Conservation (phyloP, 2,329 filamentous ascomycete genomes). For the Arachnomyces sp. region DNA sequence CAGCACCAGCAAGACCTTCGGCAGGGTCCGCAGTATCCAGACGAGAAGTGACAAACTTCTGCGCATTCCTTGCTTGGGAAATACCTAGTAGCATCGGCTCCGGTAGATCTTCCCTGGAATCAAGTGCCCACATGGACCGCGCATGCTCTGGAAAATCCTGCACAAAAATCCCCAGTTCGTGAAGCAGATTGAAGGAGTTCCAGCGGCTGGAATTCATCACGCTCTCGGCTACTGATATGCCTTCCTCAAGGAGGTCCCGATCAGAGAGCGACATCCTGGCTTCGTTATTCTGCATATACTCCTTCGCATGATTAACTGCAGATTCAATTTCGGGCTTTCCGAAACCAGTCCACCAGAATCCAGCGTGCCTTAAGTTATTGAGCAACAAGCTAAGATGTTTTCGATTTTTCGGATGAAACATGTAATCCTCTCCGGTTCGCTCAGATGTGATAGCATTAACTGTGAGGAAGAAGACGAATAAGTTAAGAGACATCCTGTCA, state of each 20-base stretch:
- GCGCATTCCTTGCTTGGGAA: constrained; percentile 48
- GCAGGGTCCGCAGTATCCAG: constrained; percentile 28
- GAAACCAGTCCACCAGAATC: constrained; percentile 80
- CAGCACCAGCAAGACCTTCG: constrained; percentile 33
- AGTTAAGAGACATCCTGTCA: constrained; percentile 72
- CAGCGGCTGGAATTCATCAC: constrained; percentile 57
- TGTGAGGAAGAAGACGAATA: constrained; percentile 76
- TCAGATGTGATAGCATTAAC: constrained; percentile 86
- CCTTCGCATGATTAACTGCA: constrained; percentile 56
- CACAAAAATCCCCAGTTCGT: constrained; percentile 71
- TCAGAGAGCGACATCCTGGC: constrained; percentile 56
- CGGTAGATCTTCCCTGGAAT: constrained; percentile 30
- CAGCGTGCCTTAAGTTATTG: constrained; percentile 70
- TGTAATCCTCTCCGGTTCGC: constrained; percentile 72
- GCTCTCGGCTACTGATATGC: constrained; percentile 55
- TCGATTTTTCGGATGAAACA: constrained; percentile 70
- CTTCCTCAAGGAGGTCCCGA: constrained; percentile 50
- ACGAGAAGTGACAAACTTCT: constrained; percentile 43
- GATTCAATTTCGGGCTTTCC: constrained; percentile 51
- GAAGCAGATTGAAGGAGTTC: constrained; percentile 56
- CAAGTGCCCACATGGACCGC: constrained; percentile 60
- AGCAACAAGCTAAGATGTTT: constrained; percentile 61
- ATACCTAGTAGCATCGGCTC: constrained; percentile 50
- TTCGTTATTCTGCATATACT: constrained; percentile 57
- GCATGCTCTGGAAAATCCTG: constrained; percentile 56